Base-by-base conservation (phyloP, 1,284 basidiomycete species). In the Vanrija pseudolonga region DNA sequence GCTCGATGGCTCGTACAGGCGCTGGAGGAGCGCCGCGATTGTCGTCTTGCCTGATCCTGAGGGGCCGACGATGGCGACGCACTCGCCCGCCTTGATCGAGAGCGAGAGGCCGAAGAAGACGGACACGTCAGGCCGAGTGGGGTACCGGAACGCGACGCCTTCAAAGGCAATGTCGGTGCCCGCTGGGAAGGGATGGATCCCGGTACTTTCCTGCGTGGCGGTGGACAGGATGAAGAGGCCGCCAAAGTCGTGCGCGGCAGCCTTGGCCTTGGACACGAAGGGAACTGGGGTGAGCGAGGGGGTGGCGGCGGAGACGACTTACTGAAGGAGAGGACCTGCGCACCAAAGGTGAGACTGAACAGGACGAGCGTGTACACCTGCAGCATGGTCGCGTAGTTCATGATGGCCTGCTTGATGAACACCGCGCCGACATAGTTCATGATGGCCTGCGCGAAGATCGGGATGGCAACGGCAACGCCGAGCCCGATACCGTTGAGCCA, bases 11-110 rank as follows among this genome's bases (percentile, higher is more conserved):
- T 91, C 87, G 77, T 95, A 96, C 19, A 96, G 77, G 0, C 91
- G 80, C 72, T 96, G 90, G 3, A 96, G 78, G 3, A 97, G 80
- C 0, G 86, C 79, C 0, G 88, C 85, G 61, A 94, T 80, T 2
- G 92, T 95, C 18, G 89, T 90, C 77, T 95, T 95, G 48, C 92
- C 92, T 17, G 84, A 89, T 0, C 92, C 92, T 2, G 90, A 93
- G 0, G 87, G 77, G 9, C 92, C 92, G 15, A 96, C 90, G 55
- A 96, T 81, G 0, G 90, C 92, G 22, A 95, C 87, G 51, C 85
- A 88, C 74, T 94, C 89, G 50, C 88, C 87, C 3, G 85, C 79
- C 2, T 68, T 63, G 65, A 95, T 79, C 17, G 78, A 71, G 61
- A 96, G 81, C 43, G 82, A 83, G 51, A 92, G 66, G 60, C 83